Base-by-base conservation (phyloP, 768 basidiomycete species). In the Pleurotus eryngii region DNA sequence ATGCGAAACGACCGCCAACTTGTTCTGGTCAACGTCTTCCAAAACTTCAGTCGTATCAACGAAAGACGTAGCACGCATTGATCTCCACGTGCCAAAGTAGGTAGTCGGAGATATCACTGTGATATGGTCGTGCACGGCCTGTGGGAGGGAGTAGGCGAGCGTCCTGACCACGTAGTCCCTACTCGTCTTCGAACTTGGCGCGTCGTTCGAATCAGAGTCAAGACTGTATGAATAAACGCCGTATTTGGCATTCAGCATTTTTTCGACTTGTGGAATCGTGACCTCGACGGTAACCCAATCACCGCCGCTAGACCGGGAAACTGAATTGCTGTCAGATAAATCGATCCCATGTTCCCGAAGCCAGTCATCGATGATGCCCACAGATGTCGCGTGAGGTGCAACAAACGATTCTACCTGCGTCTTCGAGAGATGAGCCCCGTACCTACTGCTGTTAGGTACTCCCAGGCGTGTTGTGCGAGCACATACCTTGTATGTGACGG, bases 101-200 rank as follows among this genome's bases (percentile, higher is more conserved):
- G 86, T 89, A 0, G 89, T 89, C 0, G 88, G 88, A 57, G 87
- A 83, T 27, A 90, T 72, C 30, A 88, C 70, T 45, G 88, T 85
- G 53, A 89, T 65, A 63, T 89, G 86, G 1, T 74, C 72, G 60
- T 85, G 79, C 26, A 89, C 61, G 46, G 75, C 60, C 24, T 72
- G 72, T 0, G 88, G 88, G 12, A 90, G 76, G 57, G 81, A 85
- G 68, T 87, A 90, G 59, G 73, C 74, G 4, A 81, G 82, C 2
- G 89, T 87, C 61, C 89, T 79, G 42, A 89, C 74, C 35, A 87
- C 67, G 22, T 72, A 72, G 18, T 60, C 58, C 14, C 49, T 53
- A 4, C 61, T 58, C 22, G 20, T 26, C 8, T 3, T 35, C 30
- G 30, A 11, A 9, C 30, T 35, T 35, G 30, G 2, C 30, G 30